Evolutionary conservation across 768 basidiomycete species (phyloP).

Genomic region (Kockovaella imperatae): DNA sequence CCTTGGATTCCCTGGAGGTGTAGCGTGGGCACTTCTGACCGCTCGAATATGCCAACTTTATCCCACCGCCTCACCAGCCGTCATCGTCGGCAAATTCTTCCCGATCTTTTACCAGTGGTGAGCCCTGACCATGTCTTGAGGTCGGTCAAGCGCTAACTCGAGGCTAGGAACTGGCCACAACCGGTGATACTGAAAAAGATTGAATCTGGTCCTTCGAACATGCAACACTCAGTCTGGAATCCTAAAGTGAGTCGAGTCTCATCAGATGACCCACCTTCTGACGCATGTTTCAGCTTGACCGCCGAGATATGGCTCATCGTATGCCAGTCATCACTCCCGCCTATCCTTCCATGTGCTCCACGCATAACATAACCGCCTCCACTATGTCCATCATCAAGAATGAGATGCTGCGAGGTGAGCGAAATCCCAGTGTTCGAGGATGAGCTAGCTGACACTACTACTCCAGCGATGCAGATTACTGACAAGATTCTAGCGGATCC

Average conservation of each 20-base stretch:
- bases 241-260: constrained; percentile 58
- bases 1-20: constrained; percentile 93
- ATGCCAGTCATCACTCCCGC: constrained; percentile 99
- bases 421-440: background rate
- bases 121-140: constrained; percentile 30
- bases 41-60: constrained; percentile 98
- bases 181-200: constrained; percentile 96
- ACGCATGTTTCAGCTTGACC: constrained; percentile 20
- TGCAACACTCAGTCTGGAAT: constrained; percentile 81
- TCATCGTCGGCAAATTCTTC: constrained; percentile 95
- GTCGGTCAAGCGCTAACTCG: background rate
- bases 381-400: constrained; percentile 94
- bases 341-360: constrained; percentile 98
- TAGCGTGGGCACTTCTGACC: constrained; percentile 98
- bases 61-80: constrained; percentile 86
- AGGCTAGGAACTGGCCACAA: constrained; percentile 86
- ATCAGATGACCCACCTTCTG: background rate
- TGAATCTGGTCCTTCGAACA: constrained; percentile 84
- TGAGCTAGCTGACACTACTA: constrained; percentile 3
- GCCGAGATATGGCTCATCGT: constrained; percentile 58
- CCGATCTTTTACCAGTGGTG: constrained; percentile 97
- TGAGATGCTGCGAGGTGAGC: constrained; percentile 81
- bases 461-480: constrained; percentile 80
- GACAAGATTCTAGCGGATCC: constrained; percentile 78
- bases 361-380: constrained; percentile 92